These are phyloP conservation scores for Debaryomyces castellii DNA, from an alignment of 805 yeast genomes.

Conservation along the genomic window DNA sequence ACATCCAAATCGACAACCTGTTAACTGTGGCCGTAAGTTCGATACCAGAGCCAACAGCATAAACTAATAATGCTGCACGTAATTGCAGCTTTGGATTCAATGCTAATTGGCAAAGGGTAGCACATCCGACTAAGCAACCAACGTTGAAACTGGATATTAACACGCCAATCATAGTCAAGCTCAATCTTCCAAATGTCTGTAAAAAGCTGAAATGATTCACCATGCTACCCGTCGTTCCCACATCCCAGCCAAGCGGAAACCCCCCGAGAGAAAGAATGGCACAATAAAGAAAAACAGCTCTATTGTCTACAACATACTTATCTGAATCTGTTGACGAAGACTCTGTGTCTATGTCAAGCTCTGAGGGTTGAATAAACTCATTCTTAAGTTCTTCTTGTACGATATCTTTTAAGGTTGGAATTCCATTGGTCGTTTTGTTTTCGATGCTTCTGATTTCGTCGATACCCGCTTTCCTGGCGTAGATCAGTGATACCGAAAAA, in stretches of 20 bases:
- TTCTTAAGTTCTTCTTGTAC: neutral
- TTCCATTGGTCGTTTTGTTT: neutral
- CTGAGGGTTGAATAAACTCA: neutral
- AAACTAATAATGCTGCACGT: slow-evolving; percentile 11
- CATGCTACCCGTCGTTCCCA: slow-evolving; percentile 20
- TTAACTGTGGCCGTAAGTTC: slow-evolving; percentile 9
- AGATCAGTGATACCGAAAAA: too few relatives aligned
- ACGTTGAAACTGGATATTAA: slow-evolving; percentile 22
- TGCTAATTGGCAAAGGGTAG: slow-evolving; percentile 9
- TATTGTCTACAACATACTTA: slow-evolving; percentile 1
- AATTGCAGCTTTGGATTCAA: slow-evolving; percentile 14
- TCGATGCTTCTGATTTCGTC: neutral
- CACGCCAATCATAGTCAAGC: slow-evolving; percentile 15
- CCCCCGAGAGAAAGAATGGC: slow-evolving; percentile 14
- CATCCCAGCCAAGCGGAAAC: slow-evolving; percentile 27
- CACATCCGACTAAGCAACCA: slow-evolving; percentile 22
- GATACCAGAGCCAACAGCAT: slow-evolving; percentile 16
- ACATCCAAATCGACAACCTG: slow-evolving; percentile 8
- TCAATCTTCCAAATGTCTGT: slow-evolving; percentile 1
- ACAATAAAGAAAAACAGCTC: slow-evolving; percentile 3
- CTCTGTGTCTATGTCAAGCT: neutral
- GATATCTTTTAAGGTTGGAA: neutral
- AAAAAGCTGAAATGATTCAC: slow-evolving; percentile 12
- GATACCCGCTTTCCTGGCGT: neutral
- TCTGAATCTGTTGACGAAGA: neutral